phyloP scores from a whole-genome alignment of 331 rosid species.

The Arachis monticola region DNA sequence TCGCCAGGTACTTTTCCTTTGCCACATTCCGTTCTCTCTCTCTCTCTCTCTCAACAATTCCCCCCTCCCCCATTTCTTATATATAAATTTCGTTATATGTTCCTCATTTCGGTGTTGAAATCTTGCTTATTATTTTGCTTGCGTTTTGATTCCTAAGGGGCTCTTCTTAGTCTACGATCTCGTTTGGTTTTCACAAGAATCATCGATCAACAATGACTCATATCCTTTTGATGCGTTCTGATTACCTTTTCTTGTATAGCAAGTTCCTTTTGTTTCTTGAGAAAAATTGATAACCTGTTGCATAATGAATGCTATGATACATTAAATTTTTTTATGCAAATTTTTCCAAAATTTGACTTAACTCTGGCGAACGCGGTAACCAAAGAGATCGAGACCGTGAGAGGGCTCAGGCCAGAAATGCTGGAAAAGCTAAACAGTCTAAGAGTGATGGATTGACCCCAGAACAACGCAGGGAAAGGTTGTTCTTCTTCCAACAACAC shows the following conservation, averaged over 20 bases:
- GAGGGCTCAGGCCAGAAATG: constrained; percentile 69
- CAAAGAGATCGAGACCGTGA: constrained; percentile 78
- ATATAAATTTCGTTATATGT: background rate
- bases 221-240: constrained; percentile 48
- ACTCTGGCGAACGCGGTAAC: constrained; percentile 80
- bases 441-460: constrained; percentile 74
- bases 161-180: constrained; percentile 22
- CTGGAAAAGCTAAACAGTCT: constrained; percentile 46
- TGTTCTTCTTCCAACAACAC: background rate
- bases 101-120: too few relatives aligned
- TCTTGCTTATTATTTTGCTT: background rate
- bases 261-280: background rate
- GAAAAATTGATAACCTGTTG: too few relatives aligned
- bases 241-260: background rate
- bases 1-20: background rate
- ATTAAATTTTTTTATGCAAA: too few relatives aligned
- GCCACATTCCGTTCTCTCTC: background rate
- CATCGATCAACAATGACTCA: constrained; percentile 55
- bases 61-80: too few relatives aligned
- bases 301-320: too few relatives aligned
- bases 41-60: background rate
- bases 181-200: constrained; percentile 30
- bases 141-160: background rate
- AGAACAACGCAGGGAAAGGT: constrained; percentile 85
- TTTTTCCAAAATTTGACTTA: constrained; percentile 39